Conservation (phyloP, 2,329 filamentous ascomycete species). For the Leptographium radiaticola region DNA sequence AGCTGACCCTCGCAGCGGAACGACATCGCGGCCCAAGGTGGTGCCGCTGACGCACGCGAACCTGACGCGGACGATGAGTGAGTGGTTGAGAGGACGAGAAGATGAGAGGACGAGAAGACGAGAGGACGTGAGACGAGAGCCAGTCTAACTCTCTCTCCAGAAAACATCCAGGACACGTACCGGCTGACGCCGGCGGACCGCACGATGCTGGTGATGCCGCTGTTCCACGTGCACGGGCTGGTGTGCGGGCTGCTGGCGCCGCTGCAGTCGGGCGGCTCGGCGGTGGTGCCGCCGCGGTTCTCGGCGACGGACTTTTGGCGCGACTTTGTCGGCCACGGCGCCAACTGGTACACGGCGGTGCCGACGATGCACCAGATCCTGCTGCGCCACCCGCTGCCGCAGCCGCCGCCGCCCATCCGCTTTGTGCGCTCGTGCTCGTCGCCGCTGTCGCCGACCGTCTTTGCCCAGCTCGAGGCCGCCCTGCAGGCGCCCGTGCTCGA, state of each 20-base stretch:
- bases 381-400: slow-evolving; percentile 58
- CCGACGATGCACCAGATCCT: slow-evolving; percentile 87
- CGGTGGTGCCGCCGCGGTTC: slow-evolving; percentile 67
- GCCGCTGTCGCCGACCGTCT: slow-evolving; percentile 68
- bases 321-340: slow-evolving; percentile 59
- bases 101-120: too few species aligned
- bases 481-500: slow-evolving; percentile 74
- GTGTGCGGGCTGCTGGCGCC: slow-evolving; percentile 72
- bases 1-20: slow-evolving; percentile 37
- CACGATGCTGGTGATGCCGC: slow-evolving; percentile 78
- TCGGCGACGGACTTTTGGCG: slow-evolving; percentile 73
- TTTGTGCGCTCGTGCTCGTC: slow-evolving; percentile 85
- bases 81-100: too few species aligned
- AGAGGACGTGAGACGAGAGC: too few species aligned
- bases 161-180: slow-evolving; percentile 71
- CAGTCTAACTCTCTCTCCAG: too few species aligned
- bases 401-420: slow-evolving; percentile 57
- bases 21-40: slow-evolving; percentile 74
- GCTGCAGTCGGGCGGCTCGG: slow-evolving; percentile 61
- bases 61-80: slow-evolving; percentile 64
- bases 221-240: slow-evolving; percentile 85
- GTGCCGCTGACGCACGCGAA: slow-evolving; percentile 74
- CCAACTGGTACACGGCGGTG: slow-evolving; percentile 90
- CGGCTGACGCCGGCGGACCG: slow-evolving; percentile 56
- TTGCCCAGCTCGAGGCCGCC: slow-evolving; percentile 63